Conservation (phyloP, 805 yeast species). For the Yarrowia sp. region DNA sequence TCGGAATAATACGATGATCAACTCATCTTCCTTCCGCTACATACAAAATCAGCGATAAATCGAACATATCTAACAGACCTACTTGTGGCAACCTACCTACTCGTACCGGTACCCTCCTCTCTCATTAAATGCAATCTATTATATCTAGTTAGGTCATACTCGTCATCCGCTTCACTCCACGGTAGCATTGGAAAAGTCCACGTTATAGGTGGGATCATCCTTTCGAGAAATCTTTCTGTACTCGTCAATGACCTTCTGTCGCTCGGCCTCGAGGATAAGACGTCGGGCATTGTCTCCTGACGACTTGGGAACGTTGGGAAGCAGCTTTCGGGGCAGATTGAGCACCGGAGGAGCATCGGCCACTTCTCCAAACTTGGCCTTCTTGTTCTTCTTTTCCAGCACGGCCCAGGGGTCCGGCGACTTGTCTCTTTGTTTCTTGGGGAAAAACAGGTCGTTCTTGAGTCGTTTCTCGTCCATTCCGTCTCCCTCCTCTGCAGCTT, state of each 20-base stretch:
- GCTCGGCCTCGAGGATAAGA: slow-evolving; percentile 51
- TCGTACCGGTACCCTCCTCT: too few species aligned
- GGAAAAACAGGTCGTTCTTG: slow-evolving; percentile 13
- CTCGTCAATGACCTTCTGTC: slow-evolving; percentile 50
- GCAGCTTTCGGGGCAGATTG: slow-evolving; percentile 47
- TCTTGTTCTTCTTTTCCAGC: slow-evolving; percentile 44
- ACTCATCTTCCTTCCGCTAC: too few species aligned
- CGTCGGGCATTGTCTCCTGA: slow-evolving; percentile 53
- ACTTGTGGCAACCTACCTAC: too few species aligned
- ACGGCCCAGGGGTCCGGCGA: slow-evolving; percentile 56
- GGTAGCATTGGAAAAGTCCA: slow-evolving; percentile 29
- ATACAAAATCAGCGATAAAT: too few species aligned
- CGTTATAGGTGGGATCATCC: slow-evolving; percentile 35
- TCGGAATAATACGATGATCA: too few species aligned
- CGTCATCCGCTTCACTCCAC: slow-evolving; percentile 3
- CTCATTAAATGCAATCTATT: neutral
- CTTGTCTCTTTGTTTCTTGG: slow-evolving; percentile 44
- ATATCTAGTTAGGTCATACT: neutral
- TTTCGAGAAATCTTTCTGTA: slow-evolving; percentile 48
- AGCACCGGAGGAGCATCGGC: slow-evolving; percentile 54
- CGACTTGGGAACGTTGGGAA: slow-evolving; percentile 52
- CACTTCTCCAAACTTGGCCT: slow-evolving; percentile 54
- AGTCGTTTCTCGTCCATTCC: slow-evolving; percentile 25
- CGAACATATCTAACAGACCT: too few species aligned
- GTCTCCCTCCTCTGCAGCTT: slow-evolving; percentile 40